A percentile compares a stretch with the other conserved stretches of the same genome.
These are phyloP conservation scores for Ophiostoma ulmi DNA, from an alignment of 2,329 filamentous ascomycete genomes.

Conservation along the genomic window DNA sequence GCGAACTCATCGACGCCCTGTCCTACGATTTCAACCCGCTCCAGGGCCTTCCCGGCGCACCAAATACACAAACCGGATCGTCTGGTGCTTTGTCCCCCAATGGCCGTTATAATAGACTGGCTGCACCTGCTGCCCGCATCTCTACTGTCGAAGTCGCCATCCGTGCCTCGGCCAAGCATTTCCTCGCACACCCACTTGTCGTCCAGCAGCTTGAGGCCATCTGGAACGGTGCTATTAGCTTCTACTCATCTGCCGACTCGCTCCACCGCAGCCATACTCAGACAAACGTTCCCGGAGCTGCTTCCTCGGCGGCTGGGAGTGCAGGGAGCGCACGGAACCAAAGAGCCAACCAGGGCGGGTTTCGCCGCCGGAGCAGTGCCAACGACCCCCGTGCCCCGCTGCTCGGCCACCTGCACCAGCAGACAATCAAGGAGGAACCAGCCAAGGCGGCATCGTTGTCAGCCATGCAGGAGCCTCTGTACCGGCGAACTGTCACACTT, in stretches of 20 bases:
- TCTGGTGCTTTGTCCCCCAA: conserved; percentile 38
- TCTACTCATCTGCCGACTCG: conserved; percentile 81
- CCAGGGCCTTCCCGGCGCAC: conserved; percentile 62
- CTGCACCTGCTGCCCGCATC: conserved; percentile 62
- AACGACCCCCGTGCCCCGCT: conserved; percentile 48
- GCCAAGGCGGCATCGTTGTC: not conserved
- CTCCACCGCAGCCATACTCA: conserved; percentile 58
- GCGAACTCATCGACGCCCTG: conserved; percentile 87
- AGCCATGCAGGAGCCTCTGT: conserved; percentile 28
- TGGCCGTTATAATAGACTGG: conserved; percentile 42
- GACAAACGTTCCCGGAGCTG: conserved; percentile 31
- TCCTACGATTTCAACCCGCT: conserved; percentile 94
- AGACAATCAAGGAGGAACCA: conserved; percentile 27
- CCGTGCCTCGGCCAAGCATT: conserved; percentile 84
- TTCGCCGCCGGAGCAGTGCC: conserved; percentile 29
- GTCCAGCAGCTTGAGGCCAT: conserved; percentile 95
- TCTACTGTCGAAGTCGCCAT: conserved; percentile 88
- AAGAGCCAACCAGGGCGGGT: not conserved
- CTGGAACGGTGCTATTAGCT: conserved; percentile 92
- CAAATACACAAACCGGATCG: conserved; percentile 24
- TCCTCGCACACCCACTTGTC: conserved; percentile 84
- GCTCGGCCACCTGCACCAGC: conserved; percentile 35
- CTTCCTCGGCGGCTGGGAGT: conserved; percentile 27
- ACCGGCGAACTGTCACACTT: conserved; percentile 71
- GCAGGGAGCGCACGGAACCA: conserved; percentile 14